Evolutionary conservation across 2,329 filamentous ascomycete genomes (phyloP), one percentile per base, ranked within the genome.

Genomic region (Sordariomycetes sp.): DNA sequence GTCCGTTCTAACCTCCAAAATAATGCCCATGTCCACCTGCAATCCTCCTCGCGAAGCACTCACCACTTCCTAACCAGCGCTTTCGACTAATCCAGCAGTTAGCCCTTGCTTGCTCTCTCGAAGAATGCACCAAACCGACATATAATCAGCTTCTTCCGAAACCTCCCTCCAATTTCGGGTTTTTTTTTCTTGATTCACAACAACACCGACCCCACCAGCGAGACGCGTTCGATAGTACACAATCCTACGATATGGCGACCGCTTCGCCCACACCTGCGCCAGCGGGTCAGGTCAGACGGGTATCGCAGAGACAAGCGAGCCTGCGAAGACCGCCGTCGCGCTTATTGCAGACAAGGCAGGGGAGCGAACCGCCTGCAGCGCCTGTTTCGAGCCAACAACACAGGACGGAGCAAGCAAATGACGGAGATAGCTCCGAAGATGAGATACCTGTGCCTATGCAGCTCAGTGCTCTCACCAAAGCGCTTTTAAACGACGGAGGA

Each of bases 391-490:
- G 8, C 46, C 53, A 37, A 43, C 29, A 27, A 26, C 21, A 50
- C 32, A 59, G 65, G 33, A 45, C 58, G 38, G 64, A 66, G 31
- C 68, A 55, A 38, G 32, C 24, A 18, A 28, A 55, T 39, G 43
- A 53, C 45, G 80, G 85, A 47, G 88, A 94, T 53, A 94, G 86
- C 65, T 94, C 88, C 17, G 90, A 95, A 59, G 90, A 95, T 50
- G 90, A 95, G 59, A 85, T 93, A 19, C 83, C 84, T 12, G 82
- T 86, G 46, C 87, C 87, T 48, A 86, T 92, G 75, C 93, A 92
- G 63, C 82, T 95, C 54, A 95, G 87, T 54, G 87, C 88, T 48
- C 75, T 92, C 45, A 94, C 90, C 32, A 90, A 92, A 53, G 88
- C 86, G 15, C 68, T 95, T 12, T 69, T 95, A 17, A 75, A 76